Evolutionary conservation across 2,329 filamentous ascomycete species (phyloP), one percentile per base, ranked within the genome.

Genomic region (Sarocladium kiliense): DNA sequence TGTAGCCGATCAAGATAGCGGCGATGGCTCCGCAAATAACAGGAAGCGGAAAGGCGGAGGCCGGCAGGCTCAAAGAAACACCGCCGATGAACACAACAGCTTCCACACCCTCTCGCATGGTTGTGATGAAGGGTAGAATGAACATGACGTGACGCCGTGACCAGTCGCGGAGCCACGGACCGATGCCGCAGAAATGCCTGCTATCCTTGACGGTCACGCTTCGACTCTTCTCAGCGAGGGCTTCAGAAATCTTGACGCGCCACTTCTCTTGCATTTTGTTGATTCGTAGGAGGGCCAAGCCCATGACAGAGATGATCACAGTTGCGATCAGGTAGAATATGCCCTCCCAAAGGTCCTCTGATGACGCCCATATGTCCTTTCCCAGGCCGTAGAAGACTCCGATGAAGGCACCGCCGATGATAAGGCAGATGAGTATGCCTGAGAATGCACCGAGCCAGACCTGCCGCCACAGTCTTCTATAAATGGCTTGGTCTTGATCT

Each of bases 81-180:
- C 89, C 89, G 34, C 86, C 87, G 47, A 92, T 82, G 69, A 91
- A 92, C n/a, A 92, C 78, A 14, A 92, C 82, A 1, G 85, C 87
- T 65, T 92, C 89, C 14, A 92, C 78, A 3, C 88, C 89, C 66
- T 92, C 89, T 21, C 89, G 76, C 18, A 92, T 72, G 5, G 90
- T 85, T 0, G 89, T 93, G 64, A 93, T 79, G 68, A 92, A 90
- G 0, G 89, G 89, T 41, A 93, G 74, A 41, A 89, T 68, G 65
- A 91, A 91, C 81, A 92, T 86, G 57, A 84, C 83, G 64, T 92
- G 89, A 66, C 87, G 89, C 68, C 88, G 82, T 14, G 76, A 74
- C 75, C 81, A 88, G 41, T 71, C 69, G 18, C 80, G 73, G 3
- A 64, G 56, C 62, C 63, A 61, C 18, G 59, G 58, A 7, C 44